Evolutionary conservation across 306 rosid genomes (phyloP), one percentile per base, ranked within the genome.

Genomic region (Quercus suber): DNA sequence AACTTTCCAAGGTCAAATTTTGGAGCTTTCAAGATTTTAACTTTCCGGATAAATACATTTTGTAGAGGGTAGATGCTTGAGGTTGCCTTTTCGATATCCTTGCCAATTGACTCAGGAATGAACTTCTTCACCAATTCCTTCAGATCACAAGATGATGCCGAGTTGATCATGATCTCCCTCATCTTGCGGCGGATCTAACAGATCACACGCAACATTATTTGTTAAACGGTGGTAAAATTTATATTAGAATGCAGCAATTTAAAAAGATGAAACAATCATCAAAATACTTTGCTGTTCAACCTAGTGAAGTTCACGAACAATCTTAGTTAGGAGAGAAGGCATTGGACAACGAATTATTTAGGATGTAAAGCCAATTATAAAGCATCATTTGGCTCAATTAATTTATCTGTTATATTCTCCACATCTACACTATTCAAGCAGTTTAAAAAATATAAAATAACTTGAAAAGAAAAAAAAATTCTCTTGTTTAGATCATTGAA

Each of bases 1-100:
- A 95, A 78, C 80, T 91, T 94, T 30, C 95, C 94, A 75, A 94
- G 97, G 83, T 94, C 98, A 71, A 93, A 95, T 86, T 95, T 95
- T 0, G 99, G 99, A 69, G 98, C 97, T 82, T 95, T 95, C 84
- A 95, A 86, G 83, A 95, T 92, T 88, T 92, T 94, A 58, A 92
- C 99, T 81, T 94, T 94, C 3, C 97, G 78, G 25, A 94, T 92
- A 81, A 91, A 94, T 25, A 94, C 97, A 56, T 94, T 91, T 80
- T 94, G 97, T 45, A 92, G 74, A 5, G 97, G 99, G 60, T 88
- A 94, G 88, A 94, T 94, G 64, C 95, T 78, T 5, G 81, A 63
- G 0, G 99, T 92, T 27, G 93, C 89, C 87, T 94, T 94, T 89
- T 94, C 98, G 49, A 94, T 91, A 72, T 91, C 97, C 58, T 91